A percentile compares a stretch with the other conserved stretches of the same genome.
Conservation (phyloP, 2,329 filamentous ascomycete genomes). For the Rhynchosporium graminicola region DNA sequence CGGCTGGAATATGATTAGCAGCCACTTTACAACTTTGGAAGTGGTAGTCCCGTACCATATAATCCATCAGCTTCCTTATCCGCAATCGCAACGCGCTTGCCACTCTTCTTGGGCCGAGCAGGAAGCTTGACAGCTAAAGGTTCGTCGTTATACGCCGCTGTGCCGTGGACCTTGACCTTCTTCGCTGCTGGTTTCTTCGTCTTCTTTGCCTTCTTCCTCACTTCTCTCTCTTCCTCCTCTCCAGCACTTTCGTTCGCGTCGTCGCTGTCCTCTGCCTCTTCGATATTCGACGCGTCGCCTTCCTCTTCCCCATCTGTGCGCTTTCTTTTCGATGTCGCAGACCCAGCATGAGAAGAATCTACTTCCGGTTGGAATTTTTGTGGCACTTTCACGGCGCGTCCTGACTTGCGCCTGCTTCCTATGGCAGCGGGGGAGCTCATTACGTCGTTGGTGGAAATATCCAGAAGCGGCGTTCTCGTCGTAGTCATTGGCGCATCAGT, state of each 20-base stretch:
- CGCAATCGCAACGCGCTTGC: conserved; percentile 50
- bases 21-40: neutral
- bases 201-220: conserved; percentile 42
- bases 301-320: conserved; percentile 48
- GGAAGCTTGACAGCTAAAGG: conserved; percentile 49
- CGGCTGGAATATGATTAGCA: conserved; percentile 49
- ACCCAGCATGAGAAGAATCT: conserved; percentile 41
- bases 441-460: conserved; percentile 54
- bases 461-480: conserved; percentile 51
- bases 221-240: conserved; percentile 48
- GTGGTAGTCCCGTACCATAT: conserved; percentile 34
- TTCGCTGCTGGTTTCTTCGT: conserved; percentile 61
- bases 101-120: conserved; percentile 37
- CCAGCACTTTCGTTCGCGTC: conserved; percentile 47
- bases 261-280: conserved; percentile 46
- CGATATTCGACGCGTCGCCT: conserved; percentile 50
- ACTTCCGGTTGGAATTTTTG: conserved; percentile 59
- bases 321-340: conserved; percentile 58
- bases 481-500: conserved; percentile 44
- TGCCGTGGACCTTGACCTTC: conserved; percentile 64
- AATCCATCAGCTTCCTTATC: conserved; percentile 34
- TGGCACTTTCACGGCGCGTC: conserved; percentile 64
- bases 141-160: conserved; percentile 54
- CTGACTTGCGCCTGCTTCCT: conserved; percentile 61
- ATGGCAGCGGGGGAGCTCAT: conserved; percentile 53